A percentile compares a stretch with the other conserved stretches of the same genome.
Conservation (phyloP, 306 rosid species). For the barrel medic (Medicago truncatula) region MtrunA17r5.0-ANR NC_053049.1:11517001-11517500, state of each 20-base stretch:
- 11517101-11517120: neutral
- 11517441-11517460: conserved; percentile 75
- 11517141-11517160: conserved; percentile 25
- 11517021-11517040: conserved; percentile 12
- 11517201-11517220: conserved; percentile 4
- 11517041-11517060: neutral
- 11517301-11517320: conserved; percentile 1
- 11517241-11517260: neutral
- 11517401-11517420: conserved; percentile 27
- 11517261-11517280: neutral
- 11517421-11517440: conserved; percentile 7
- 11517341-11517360: neutral
- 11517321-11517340: neutral
- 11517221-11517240: neutral
- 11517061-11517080: neutral
- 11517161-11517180: neutral
- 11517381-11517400: conserved; percentile 6
- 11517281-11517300: neutral
- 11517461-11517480: conserved; percentile 86
- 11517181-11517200: neutral
- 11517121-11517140: conserved; percentile 7
- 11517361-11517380: neutral
- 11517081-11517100: conserved; percentile 25
- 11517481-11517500: conserved; percentile 75
- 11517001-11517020: neutral